Percentiles rank a stretch among this genome's conserved stretches.
phyloP scores from a whole-genome alignment of 2,329 filamentous ascomycete species.

The Penicillium sclerotiorum region DNA sequence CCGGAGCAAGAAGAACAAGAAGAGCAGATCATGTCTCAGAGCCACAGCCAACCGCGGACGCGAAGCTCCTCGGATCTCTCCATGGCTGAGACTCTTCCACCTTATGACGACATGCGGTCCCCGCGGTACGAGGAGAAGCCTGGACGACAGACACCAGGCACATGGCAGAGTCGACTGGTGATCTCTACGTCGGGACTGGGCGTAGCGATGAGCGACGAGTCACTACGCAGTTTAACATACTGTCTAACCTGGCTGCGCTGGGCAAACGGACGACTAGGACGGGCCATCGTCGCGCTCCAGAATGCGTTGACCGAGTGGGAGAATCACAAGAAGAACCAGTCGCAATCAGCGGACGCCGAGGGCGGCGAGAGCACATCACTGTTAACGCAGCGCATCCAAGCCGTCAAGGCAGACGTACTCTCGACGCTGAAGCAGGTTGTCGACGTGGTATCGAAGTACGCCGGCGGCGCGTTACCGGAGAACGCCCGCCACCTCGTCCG shows the following conservation, averaged over 20 bases:
- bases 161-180: conserved; percentile 81
- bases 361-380: conserved; percentile 25
- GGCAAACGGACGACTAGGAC: conserved; percentile 79
- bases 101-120: conserved; percentile 77
- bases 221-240: conserved; percentile 78
- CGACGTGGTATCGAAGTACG: conserved; percentile 82
- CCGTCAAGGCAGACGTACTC: conserved; percentile 70
- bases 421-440: conserved; percentile 80
- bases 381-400: conserved; percentile 61
- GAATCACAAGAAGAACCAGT: conserved; percentile 38
- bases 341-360: conserved; percentile 30
- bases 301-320: conserved; percentile 81
- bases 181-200: conserved; percentile 89
- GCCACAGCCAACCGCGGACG: conserved; percentile 3
- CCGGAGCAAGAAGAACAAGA: conserved; percentile 22
- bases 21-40: conserved; percentile 28
- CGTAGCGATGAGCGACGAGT: conserved; percentile 88
- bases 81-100: conserved; percentile 74
- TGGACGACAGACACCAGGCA: conserved; percentile 39
- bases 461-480: conserved; percentile 86
- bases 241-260: conserved; percentile 78
- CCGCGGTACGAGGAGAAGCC: conserved; percentile 66
- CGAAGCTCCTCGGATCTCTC: conserved; percentile 67
- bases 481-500: conserved; percentile 84
- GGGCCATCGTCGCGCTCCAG: conserved; percentile 73